phyloP scores from a whole-genome alignment of 768 basidiomycete genomes.

The Auriculariales sp. region DNA sequence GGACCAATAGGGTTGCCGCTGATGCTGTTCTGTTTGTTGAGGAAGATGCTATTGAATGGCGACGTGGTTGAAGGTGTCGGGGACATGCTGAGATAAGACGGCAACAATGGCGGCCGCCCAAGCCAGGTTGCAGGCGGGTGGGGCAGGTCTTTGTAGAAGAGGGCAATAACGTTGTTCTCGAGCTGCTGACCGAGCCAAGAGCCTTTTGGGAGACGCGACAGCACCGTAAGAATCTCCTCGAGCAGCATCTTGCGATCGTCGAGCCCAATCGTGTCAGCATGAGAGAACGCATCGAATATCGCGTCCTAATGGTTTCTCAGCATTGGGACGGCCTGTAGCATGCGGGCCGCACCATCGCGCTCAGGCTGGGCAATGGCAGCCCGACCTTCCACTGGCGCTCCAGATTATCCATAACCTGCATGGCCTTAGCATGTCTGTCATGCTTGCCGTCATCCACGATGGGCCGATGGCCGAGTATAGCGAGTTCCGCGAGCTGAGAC shows the following conservation, averaged over 20 bases:
- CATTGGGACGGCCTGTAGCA: background rate
- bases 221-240: slow-evolving; percentile 50
- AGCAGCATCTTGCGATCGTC: slow-evolving; percentile 76
- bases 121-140: slow-evolving; percentile 20
- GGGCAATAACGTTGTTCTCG: slow-evolving; percentile 28
- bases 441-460: background rate
- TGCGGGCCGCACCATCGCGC: background rate
- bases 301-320: background rate
- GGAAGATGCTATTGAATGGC: background rate
- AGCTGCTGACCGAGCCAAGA: slow-evolving; percentile 21
- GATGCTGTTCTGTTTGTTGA: background rate
- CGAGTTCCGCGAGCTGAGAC: background rate
- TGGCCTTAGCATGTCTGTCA: background rate
- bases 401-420: background rate
- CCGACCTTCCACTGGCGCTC: slow-evolving; percentile 1
- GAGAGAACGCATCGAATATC: slow-evolving; percentile 41
- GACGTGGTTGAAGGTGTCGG: background rate
- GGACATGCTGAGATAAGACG: background rate
- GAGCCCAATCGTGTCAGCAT: slow-evolving; percentile 33
- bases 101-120: background rate
- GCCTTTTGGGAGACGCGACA: slow-evolving; percentile 43
- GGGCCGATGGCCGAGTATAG: background rate
- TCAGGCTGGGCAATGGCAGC: slow-evolving; percentile 1
- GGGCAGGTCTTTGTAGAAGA: slow-evolving; percentile 56
- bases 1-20: background rate